Evolutionary conservation across 164 flowering plant genomes (phyloP), one percentile per base, ranked within the genome.

Genomic region (Berberis vulgaris): DNA sequence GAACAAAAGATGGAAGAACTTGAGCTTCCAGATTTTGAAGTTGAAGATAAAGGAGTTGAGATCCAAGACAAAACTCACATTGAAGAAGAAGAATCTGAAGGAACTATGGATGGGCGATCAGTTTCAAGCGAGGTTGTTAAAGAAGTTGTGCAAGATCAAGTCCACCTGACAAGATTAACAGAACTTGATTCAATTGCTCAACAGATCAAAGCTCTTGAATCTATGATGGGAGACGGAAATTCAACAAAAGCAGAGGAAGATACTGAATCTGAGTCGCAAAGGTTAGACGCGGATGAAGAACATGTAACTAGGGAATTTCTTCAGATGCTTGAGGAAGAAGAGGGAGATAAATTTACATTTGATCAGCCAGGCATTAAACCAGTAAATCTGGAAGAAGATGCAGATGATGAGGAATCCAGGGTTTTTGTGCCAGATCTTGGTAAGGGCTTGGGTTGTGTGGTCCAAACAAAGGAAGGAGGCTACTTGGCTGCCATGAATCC

Each of bases 401-500:
- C 64, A 63, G 68, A 41, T 5, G 82, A 53, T 7, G 62, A 59
- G 26, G 67, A 84, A 45, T 50, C 81, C 9, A 71, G 70, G 63
- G 81, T 74, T 64, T 84, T 74, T 45, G 58, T 89, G 7, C 82
- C 96, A 6, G 97, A 93, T 65, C 85, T 93, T 52, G 96, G 94
- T 3, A 88, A 86, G 76, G 96, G 96, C 41, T 72, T 93, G 70
- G 88, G 91, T 43, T 79, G 85, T 59, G 91, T 88, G 2, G 89
- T 90, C 43, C 98, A 90, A 71, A 93, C 98, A n/a, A 82, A 82
- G 66, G 78, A 84, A 68, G 96, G 98, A 47, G 98, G 98, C 49
- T 93, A 76, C 78, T 78, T 93, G 60, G 92, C 85, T 8, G 77
- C 96, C 60, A 74, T 73, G 82, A 90, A 93, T 71, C 97, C 97